These are phyloP conservation scores for Oryza brachyantha DNA, from an alignment of 176 grass and related monocot genomes.

Conservation along the genomic window DNA sequence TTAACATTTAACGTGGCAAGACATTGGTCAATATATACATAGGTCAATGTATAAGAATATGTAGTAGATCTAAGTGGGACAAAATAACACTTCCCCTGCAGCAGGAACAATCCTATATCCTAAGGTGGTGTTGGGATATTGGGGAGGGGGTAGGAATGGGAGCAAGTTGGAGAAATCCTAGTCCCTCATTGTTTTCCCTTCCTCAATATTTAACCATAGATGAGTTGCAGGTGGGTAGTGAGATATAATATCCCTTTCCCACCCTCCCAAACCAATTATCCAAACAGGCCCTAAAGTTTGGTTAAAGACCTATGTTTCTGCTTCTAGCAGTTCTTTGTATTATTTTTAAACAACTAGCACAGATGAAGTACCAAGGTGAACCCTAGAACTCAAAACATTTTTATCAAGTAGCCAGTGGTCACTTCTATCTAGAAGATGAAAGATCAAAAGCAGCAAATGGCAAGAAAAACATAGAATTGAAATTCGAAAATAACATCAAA, in stretches of 20 bases:
- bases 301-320: not conserved
- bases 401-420: not conserved
- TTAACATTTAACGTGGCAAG: not conserved
- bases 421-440: not conserved
- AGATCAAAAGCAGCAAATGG: not conserved
- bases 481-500: not conserved
- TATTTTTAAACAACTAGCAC: not conserved
- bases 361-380: not conserved
- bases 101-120: not conserved
- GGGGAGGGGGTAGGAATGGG: too few relatives aligned
- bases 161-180: too few relatives aligned
- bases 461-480: not conserved
- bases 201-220: too few relatives aligned
- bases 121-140: too few relatives aligned
- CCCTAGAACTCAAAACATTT: not conserved
- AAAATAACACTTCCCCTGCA: not conserved
- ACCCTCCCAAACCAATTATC: too few relatives aligned
- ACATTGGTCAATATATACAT: not conserved
- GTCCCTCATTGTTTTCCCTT: too few relatives aligned
- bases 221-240: too few relatives aligned
- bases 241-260: too few relatives aligned
- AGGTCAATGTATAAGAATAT: too few relatives aligned
- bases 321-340: not conserved
- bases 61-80: not conserved
- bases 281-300: not conserved